Conservation (phyloP, 2,329 filamentous ascomycete genomes). For the Paecilomyces sp. region DNA sequence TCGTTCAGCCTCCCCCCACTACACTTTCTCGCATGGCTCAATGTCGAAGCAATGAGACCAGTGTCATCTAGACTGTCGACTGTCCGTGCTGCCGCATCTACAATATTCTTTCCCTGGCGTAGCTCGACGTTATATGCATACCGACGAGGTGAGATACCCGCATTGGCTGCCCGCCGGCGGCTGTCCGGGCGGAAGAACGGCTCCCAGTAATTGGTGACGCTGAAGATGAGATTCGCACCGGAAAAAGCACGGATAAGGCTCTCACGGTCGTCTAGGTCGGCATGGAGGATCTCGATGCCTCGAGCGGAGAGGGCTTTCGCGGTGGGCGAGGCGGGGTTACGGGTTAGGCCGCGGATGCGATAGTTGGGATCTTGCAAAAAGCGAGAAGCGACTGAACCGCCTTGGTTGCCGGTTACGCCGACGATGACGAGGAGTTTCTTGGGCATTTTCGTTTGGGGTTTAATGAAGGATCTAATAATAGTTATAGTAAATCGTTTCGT, state of each 20-base stretch:
- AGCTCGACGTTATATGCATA: slow-evolving; percentile 46
- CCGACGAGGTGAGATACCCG: slow-evolving; percentile 35
- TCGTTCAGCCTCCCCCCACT: slow-evolving; percentile 42
- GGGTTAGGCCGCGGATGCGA: slow-evolving; percentile 21
- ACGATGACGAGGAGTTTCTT: slow-evolving; percentile 5
- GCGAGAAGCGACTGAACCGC: slow-evolving; percentile 13
- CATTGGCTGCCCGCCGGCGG: slow-evolving; percentile 29
- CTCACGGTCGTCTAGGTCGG: slow-evolving; percentile 15
- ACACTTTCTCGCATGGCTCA: slow-evolving; percentile 43
- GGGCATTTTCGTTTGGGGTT: background rate
- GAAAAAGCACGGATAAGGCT: slow-evolving; percentile 16
- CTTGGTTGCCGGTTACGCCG: slow-evolving; percentile 16
- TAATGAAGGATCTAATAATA: too few relatives aligned
- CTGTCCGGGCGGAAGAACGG: slow-evolving; percentile 42
- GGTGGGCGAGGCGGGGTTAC: slow-evolving; percentile 13
- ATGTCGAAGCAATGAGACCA: slow-evolving; percentile 46
- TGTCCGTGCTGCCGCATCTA: slow-evolving; percentile 43
- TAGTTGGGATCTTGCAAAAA: slow-evolving; percentile 18
- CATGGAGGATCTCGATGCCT: slow-evolving; percentile 21
- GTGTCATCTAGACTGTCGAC: slow-evolving; percentile 38
- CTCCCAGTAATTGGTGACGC: slow-evolving; percentile 50
- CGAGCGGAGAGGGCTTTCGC: slow-evolving; percentile 12
- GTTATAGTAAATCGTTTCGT: background rate
- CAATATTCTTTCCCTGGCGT: slow-evolving; percentile 49
- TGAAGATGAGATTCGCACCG: slow-evolving; percentile 47